A percentile compares a stretch with the other conserved stretches of the same genome.
These are phyloP conservation scores for Acanthochlamys bracteata DNA, from an alignment of 106 monocot species.

Conservation along the genomic window DNA sequence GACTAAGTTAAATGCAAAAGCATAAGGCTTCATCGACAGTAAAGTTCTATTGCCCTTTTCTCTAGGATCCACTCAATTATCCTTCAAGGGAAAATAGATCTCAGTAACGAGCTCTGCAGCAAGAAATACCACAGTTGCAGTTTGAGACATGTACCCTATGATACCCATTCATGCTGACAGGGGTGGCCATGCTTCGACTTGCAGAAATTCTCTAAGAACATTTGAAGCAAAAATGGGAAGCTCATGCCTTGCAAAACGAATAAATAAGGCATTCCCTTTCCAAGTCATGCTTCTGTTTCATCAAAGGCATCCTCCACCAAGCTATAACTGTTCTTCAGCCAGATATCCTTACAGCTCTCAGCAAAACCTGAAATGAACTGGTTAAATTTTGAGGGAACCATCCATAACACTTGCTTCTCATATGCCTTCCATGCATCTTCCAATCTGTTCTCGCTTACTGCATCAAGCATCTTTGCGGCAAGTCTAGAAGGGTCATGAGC, in stretches of 20 bases:
- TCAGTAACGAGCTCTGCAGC: slow-evolving; percentile 72
- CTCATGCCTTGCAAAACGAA: slow-evolving; percentile 51
- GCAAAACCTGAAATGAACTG: slow-evolving; percentile 55
- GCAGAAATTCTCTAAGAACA: slow-evolving; percentile 53
- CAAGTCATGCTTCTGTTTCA: slow-evolving; percentile 37
- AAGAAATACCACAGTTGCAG: slow-evolving; percentile 53
- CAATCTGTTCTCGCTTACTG: slow-evolving; percentile 44
- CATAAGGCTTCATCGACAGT: slow-evolving; percentile 65
- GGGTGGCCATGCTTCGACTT: slow-evolving; percentile 60
- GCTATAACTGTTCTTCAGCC: slow-evolving; percentile 53
- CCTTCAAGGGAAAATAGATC: slow-evolving; percentile 68
- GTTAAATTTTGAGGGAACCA: slow-evolving; percentile 53
- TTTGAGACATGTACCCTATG: slow-evolving; percentile 61
- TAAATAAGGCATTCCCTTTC: slow-evolving; percentile 70
- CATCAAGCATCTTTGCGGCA: slow-evolving; percentile 30
- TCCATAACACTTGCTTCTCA: slow-evolving; percentile 51
- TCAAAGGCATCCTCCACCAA: slow-evolving; percentile 42
- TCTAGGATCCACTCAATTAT: slow-evolving; percentile 68
- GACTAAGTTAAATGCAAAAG: slow-evolving; percentile 47
- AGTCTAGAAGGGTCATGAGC: slow-evolving; percentile 35
- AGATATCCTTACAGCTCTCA: slow-evolving; percentile 52
- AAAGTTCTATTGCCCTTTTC: slow-evolving; percentile 63
- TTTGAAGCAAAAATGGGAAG: slow-evolving; percentile 57
- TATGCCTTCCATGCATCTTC: slow-evolving; percentile 73
- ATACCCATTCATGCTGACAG: slow-evolving; percentile 51